Evolutionary conservation across 2,329 filamentous ascomycete genomes (phyloP).

Genomic region (Trichothecium sympodiale): DNA sequence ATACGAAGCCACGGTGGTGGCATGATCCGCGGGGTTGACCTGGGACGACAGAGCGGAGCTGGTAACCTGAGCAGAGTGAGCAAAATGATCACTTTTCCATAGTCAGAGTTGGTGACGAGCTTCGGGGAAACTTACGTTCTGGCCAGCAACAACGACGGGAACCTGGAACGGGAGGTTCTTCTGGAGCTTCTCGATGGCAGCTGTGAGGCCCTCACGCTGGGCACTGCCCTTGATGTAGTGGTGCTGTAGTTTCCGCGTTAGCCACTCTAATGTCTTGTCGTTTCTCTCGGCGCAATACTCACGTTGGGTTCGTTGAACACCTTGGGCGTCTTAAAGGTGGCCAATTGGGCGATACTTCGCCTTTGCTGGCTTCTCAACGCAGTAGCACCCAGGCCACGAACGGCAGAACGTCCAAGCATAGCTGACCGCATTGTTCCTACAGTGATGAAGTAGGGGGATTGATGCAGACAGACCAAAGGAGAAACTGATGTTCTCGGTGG

Average conservation of each 20-base stretch:
- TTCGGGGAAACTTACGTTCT: conserved; percentile 45
- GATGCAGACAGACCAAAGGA: conserved; percentile 1
- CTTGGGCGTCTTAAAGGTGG: conserved; percentile 77
- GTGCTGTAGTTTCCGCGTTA: conserved; percentile 43
- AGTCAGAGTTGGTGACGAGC: not conserved
- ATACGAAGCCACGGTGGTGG: conserved; percentile 67
- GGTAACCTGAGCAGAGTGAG: conserved; percentile 41
- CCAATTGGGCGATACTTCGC: conserved; percentile 46
- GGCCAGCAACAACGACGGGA: conserved; percentile 73
- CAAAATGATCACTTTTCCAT: not conserved
- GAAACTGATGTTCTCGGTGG: conserved; percentile 1
- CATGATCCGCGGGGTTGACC: conserved; percentile 73
- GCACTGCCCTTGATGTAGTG: conserved; percentile 77
- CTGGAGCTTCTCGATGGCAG: conserved; percentile 61
- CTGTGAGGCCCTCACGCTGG: conserved; percentile 64
- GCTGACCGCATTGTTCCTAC: conserved; percentile 20
- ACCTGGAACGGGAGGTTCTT: conserved; percentile 62
- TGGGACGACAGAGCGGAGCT: conserved; percentile 58
- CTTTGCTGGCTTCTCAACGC: conserved; percentile 15
- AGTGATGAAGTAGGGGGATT: conserved; percentile 8
- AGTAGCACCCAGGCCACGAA: conserved; percentile 18
- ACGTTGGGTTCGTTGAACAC: conserved; percentile 95
- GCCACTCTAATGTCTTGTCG: not conserved
- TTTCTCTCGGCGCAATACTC: conserved; percentile 23
- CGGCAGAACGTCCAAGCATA: conserved; percentile 20